phyloP scores from a whole-genome alignment of 495 filamentous ascomycete species.

The Penicillium canescens region DNA sequence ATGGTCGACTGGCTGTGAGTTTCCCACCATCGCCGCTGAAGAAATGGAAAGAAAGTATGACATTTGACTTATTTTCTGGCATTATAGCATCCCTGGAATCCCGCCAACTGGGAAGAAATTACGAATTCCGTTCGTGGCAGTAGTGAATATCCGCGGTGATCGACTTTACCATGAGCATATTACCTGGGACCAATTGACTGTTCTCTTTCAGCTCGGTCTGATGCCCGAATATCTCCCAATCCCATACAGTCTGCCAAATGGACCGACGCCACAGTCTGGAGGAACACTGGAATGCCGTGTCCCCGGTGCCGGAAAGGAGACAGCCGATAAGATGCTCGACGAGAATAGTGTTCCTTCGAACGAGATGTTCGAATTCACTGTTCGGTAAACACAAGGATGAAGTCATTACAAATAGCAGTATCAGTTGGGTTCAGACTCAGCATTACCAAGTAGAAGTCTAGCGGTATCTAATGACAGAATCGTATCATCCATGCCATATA shows the following conservation, averaged over 20 bases:
- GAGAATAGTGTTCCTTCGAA: conserved; percentile 61
- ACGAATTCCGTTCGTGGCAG: conserved; percentile 66
- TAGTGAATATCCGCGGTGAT: conserved; percentile 76
- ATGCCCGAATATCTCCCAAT: conserved; percentile 62
- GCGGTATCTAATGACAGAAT: too few relatives aligned
- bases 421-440: too few relatives aligned
- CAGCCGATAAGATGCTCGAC: conserved; percentile 64
- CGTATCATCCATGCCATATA: too few relatives aligned
- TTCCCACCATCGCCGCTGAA: conserved; percentile 10
- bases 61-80: too few relatives aligned
- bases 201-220: conserved; percentile 71
- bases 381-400: too few relatives aligned
- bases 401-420: too few relatives aligned
- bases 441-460: too few relatives aligned
- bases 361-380: conserved; percentile 53
- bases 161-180: conserved; percentile 80
- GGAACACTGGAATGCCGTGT: conserved; percentile 62
- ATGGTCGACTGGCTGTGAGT: conserved; percentile 68
- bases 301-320: conserved; percentile 65
- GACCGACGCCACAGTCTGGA: conserved; percentile 30
- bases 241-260: conserved; percentile 51
- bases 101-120: conserved; percentile 67
- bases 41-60: conserved; percentile 44
- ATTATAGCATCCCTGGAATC: conserved; percentile 60
- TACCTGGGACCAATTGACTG: conserved; percentile 80